Evolutionary conservation across 176 grass and related monocot species (phyloP).

Genomic region (Avena atlantica): DNA sequence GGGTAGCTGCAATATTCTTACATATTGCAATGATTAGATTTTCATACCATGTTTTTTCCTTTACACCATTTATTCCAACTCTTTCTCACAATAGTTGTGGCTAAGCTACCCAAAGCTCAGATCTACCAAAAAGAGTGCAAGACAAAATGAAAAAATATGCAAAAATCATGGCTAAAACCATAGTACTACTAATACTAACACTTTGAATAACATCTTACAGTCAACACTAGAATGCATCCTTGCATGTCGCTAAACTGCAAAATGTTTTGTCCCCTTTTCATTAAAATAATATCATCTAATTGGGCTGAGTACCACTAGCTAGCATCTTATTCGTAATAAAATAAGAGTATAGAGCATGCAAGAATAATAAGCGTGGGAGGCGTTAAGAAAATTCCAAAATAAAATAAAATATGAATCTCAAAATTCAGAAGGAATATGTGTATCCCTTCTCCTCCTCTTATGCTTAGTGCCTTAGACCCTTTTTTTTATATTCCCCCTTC

Average conservation of each 20-base stretch:
- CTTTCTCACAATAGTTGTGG: not conserved
- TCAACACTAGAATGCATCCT: not conserved
- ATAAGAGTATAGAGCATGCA: not conserved
- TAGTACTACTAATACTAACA: no score
- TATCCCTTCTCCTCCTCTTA: not conserved
- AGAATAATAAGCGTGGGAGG: not conserved
- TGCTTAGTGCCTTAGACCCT: not conserved
- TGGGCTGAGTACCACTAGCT: not conserved
- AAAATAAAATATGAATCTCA: not conserved
- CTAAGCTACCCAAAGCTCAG: not conserved
- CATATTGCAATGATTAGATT: constrained; percentile 9
- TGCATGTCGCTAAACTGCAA: not conserved
- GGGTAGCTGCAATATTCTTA: constrained; percentile 51
- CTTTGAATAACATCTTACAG: not conserved
- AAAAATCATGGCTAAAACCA: not conserved
- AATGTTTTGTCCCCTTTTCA: not conserved
- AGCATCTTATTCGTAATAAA: not conserved
- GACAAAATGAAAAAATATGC: not conserved
- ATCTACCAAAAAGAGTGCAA: not conserved
- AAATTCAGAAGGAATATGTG: not conserved
- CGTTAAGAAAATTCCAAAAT: not conserved
- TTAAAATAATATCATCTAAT: not conserved
- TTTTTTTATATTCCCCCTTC: not conserved
- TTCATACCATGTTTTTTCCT: not conserved
- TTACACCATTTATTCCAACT: not conserved